Evolutionary conservation across 176 grass and related monocot species (phyloP).

Genomic region (Phoenix roebelenii): DNA sequence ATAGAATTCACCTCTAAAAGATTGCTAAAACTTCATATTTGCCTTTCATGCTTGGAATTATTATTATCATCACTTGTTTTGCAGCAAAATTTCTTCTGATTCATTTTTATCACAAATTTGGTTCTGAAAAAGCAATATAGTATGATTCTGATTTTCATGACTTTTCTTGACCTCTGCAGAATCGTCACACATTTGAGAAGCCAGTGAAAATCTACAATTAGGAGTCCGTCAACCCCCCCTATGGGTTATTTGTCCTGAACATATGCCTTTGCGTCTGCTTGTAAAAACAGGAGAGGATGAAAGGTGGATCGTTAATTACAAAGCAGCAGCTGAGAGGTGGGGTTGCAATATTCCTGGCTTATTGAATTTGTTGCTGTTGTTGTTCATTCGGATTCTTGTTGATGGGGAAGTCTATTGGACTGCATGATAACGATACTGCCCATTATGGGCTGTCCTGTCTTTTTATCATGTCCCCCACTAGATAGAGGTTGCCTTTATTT

Average conservation of each 20-base stretch:
- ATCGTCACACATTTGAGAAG: slow-evolving; percentile 65
- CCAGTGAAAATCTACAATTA: slow-evolving; percentile 83
- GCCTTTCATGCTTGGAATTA: too few species aligned
- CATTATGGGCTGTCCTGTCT: slow-evolving; percentile 21
- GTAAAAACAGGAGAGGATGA: background rate
- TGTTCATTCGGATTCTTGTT: background rate
- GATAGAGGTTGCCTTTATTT: slow-evolving; percentile 32
- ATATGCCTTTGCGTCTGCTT: background rate
- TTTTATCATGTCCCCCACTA: slow-evolving; percentile 18
- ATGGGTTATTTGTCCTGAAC: background rate
- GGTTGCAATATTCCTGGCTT: too few species aligned
- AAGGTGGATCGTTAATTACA: too few species aligned
- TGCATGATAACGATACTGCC: slow-evolving; percentile 10
- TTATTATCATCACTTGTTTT: background rate
- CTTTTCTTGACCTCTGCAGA: slow-evolving; percentile 39
- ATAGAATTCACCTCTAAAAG: too few species aligned
- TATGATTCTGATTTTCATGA: slow-evolving; percentile 5
- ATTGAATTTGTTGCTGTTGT: too few species aligned
- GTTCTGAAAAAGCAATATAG: slow-evolving; percentile 1
- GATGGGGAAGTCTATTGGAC: slow-evolving; percentile 2
- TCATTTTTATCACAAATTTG: background rate
- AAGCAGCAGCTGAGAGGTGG: too few species aligned
- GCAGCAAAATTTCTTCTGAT: background rate
- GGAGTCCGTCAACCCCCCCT: slow-evolving; percentile 2
- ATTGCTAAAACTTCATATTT: too few species aligned